Evolutionary conservation across 2,329 filamentous ascomycete species (phyloP).

Genomic region (Botryotinia narcissicola): DNA sequence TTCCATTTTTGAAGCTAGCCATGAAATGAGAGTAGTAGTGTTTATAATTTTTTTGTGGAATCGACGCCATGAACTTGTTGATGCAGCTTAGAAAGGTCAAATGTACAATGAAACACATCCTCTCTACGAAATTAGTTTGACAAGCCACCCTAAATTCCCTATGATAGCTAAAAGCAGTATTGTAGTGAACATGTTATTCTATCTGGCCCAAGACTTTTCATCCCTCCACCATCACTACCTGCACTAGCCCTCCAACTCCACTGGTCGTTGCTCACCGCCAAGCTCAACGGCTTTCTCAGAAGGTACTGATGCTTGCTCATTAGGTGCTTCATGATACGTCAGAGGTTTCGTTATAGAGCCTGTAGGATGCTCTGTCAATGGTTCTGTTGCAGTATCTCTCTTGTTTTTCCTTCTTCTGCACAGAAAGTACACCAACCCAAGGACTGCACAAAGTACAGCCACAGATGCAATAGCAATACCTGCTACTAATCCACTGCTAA

Average conservation of each 20-base stretch:
- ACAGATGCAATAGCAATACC: neutral
- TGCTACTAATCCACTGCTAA: neutral
- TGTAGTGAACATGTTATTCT: neutral
- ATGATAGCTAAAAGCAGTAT: neutral
- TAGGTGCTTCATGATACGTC: neutral
- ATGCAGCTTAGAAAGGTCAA: neutral
- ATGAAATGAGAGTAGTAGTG: neutral
- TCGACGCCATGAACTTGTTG: neutral
- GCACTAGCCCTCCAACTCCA: neutral
- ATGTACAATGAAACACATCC: neutral
- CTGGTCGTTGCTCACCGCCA: neutral
- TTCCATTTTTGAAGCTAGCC: neutral
- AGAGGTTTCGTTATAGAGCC: neutral
- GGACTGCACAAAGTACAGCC: neutral
- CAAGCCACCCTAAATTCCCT: neutral
- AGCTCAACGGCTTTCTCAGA: neutral
- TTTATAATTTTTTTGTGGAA: neutral
- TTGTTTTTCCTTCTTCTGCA: neutral
- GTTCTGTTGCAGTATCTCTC: neutral
- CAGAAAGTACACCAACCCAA: neutral
- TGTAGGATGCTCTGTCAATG: neutral
- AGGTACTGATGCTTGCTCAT: neutral
- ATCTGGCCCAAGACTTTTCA: neutral
- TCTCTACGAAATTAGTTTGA: neutral
- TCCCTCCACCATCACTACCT: neutral